phyloP scores from a whole-genome alignment of 192 early-diverging fungal species.

The Backusella tuberculispora region DNA sequence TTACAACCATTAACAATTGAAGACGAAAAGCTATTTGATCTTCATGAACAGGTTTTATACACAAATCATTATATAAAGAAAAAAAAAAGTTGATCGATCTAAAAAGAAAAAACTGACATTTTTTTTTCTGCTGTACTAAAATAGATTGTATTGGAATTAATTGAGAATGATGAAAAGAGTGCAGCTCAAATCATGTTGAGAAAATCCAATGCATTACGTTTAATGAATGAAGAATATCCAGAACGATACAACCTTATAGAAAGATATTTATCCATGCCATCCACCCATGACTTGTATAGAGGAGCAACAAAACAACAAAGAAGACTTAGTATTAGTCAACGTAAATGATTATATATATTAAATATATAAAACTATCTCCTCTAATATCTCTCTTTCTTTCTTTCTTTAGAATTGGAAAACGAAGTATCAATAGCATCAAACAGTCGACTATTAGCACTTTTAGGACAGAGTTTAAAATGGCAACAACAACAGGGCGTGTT shows the following conservation, averaged over 20 bases:
- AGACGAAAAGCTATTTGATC: slow-evolving; percentile 71
- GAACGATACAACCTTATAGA: slow-evolving; percentile 88
- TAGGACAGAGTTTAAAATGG: slow-evolving; percentile 90
- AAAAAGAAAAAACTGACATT: not conserved
- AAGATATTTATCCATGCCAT: slow-evolving; percentile 60
- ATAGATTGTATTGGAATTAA: slow-evolving; percentile 84
- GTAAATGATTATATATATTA: slow-evolving; percentile 23
- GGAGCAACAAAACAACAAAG: slow-evolving; percentile 73
- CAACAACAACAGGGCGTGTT: slow-evolving; percentile 81
- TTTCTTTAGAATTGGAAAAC: slow-evolving; percentile 44
- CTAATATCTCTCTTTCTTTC: not conserved
- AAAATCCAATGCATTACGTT: slow-evolving; percentile 88
- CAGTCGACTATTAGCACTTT: slow-evolving; percentile 78
- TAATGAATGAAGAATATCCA: slow-evolving; percentile 69
- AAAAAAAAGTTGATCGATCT: not conserved
- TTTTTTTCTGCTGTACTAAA: not conserved
- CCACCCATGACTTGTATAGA: slow-evolving; percentile 59
- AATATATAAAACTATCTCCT: not conserved
- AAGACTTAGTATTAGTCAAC: slow-evolving; percentile 75
- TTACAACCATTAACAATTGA: slow-evolving; percentile 70
- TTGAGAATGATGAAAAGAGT: slow-evolving; percentile 80
- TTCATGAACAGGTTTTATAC: slow-evolving; percentile 86
- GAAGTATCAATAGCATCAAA: slow-evolving; percentile 78
- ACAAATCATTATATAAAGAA: too few relatives aligned
- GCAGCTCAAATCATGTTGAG: slow-evolving; percentile 84